Percentiles rank a stretch among this genome's conserved stretches.
These are phyloP conservation scores for Takashimella tepidaria DNA, from an alignment of 1,284 basidiomycete species.

Conservation along the genomic window DNA sequence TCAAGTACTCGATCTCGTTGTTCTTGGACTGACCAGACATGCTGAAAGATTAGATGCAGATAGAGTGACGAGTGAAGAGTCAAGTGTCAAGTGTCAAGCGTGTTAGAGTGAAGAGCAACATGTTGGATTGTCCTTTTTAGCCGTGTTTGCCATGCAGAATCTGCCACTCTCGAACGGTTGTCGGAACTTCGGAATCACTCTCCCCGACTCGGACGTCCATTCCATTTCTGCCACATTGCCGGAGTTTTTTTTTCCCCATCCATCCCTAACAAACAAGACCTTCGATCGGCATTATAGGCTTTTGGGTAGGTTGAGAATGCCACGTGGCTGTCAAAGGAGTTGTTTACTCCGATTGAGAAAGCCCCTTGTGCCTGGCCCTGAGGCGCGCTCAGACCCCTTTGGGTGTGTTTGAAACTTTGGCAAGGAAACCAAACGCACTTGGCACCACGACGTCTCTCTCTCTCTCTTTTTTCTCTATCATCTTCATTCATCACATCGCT, in stretches of 20 bases:
- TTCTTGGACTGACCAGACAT: conserved; percentile 14
- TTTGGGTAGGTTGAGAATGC: background rate
- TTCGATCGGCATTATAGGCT: too few relatives aligned
- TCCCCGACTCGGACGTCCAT: too few relatives aligned
- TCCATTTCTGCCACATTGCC: background rate
- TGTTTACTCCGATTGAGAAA: background rate
- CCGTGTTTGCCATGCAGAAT: background rate
- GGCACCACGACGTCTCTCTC: too few relatives aligned
- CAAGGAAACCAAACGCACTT: background rate
- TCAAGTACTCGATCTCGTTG: conserved; percentile 79
- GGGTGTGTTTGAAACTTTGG: too few relatives aligned
- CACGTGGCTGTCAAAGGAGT: background rate
- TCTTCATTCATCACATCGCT: background rate
- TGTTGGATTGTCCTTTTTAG: background rate
- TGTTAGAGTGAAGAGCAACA: background rate
- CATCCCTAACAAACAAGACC: too few relatives aligned
- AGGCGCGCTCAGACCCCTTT: too few relatives aligned
- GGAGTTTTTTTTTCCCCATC: background rate
- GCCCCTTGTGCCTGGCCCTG: background rate
- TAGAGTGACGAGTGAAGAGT: background rate
- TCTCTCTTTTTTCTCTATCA: too few relatives aligned
- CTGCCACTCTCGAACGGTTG: background rate
- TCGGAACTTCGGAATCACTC: background rate
- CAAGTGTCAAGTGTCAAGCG: background rate
- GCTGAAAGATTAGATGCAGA: background rate